These are phyloP conservation scores for Phytopythium oedochilum DNA, from an alignment of 352 stramenopile genomes.

Conservation along the genomic window DNA sequence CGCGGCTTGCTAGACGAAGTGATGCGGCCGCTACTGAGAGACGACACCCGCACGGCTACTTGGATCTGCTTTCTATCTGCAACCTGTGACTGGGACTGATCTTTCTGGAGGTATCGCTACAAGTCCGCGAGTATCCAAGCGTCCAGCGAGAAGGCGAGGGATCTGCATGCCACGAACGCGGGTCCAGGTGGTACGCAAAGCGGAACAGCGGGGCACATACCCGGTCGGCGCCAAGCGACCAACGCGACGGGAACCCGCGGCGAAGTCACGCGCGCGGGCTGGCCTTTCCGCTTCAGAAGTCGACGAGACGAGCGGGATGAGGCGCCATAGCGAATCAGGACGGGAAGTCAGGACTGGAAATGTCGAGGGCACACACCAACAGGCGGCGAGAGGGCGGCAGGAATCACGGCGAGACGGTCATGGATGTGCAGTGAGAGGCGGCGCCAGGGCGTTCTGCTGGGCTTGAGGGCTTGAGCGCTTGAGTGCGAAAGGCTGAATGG, in stretches of 20 bases:
- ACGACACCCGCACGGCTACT: neutral
- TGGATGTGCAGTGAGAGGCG: too few relatives aligned
- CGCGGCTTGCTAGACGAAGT: neutral
- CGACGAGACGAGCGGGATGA: too few relatives aligned
- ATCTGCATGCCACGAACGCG: conserved; percentile 4
- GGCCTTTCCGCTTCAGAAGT: too few relatives aligned
- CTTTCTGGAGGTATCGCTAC: too few relatives aligned
- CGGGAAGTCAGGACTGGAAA: too few relatives aligned
- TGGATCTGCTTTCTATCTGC: neutral
- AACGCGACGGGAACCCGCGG: too few relatives aligned
- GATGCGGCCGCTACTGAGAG: neutral
- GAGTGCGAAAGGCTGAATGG: neutral
- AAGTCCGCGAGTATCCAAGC: too few relatives aligned
- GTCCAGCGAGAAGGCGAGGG: neutral
- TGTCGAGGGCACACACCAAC: neutral
- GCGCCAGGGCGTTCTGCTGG: too few relatives aligned
- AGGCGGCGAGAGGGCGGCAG: neutral
- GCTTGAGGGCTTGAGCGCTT: neutral
- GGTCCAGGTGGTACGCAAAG: neutral
- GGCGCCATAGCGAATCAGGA: too few relatives aligned
- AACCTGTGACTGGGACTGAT: neutral
- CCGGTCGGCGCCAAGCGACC: neutral
- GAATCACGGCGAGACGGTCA: neutral
- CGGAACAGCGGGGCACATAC: neutral
- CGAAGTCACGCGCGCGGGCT: neutral